phyloP scores from a whole-genome alignment of 495 filamentous ascomycete species.

The Daldinia bambusicola region DNA sequence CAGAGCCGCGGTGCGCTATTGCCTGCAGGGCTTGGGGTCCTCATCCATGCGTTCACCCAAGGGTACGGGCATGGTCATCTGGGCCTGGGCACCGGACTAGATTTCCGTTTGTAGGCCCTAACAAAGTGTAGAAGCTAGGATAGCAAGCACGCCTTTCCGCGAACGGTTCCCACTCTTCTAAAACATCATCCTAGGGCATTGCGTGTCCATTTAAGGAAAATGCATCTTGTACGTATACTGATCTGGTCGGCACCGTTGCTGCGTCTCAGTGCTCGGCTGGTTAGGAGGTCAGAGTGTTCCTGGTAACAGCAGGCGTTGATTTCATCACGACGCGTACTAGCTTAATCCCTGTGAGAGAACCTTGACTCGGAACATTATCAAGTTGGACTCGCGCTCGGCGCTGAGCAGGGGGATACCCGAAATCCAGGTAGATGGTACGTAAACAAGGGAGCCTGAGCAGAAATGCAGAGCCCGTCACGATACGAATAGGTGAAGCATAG shows the following conservation, averaged over 20 bases:
- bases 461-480: conserved; percentile 28
- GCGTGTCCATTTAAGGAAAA: conserved; percentile 34
- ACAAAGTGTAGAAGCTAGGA: conserved; percentile 36
- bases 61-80: conserved; percentile 41
- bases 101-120: conserved; percentile 45
- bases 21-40: conserved; percentile 40
- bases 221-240: conserved; percentile 25
- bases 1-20: conserved; percentile 45
- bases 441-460: conserved; percentile 37
- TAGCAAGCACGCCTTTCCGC: conserved; percentile 28
- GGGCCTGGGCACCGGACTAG: conserved; percentile 43
- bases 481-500: conserved; percentile 33
- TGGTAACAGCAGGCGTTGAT: conserved; percentile 30
- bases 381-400: conserved; percentile 20
- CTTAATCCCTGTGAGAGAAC: conserved; percentile 22
- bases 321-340: conserved; percentile 29
- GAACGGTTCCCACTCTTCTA: conserved; percentile 39
- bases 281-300: conserved; percentile 25
- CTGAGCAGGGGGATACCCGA: conserved; percentile 28
- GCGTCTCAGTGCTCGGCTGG: conserved; percentile 30
- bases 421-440: conserved; percentile 41
- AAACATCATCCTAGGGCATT: conserved; percentile 30
- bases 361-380: conserved; percentile 37
- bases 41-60: conserved; percentile 39
- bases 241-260: conserved; percentile 24